Base-by-base conservation (phyloP, 2,329 filamentous ascomycete genomes). In the Amauroascus niger region DNA sequence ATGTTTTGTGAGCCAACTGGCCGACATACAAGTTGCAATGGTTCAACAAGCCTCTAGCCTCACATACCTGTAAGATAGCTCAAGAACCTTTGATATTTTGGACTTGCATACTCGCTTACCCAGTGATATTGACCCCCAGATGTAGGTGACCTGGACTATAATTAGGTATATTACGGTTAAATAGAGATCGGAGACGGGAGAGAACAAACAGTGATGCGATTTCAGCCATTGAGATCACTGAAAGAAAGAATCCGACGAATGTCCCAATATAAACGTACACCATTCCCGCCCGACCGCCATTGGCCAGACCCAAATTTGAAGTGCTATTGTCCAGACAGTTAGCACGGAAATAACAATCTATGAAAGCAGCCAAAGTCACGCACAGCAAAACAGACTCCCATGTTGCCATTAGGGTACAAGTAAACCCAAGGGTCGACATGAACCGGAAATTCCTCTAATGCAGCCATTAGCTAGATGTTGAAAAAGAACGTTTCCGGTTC, bases 81-180 rank as follows among this genome's bases (percentile, higher is more conserved):
- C 1, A 77, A 63, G 39, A 71, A 68, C 33, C 70, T 73, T 52
- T 74, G 71, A 39, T 59, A 67, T 14, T 59, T 62, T 6, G 59
- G 63, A 2, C 65, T 65, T 13, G 67, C 67, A 40, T 70, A 62
- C 7, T 63, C 60, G 24, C 63, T 64, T 1, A 69, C 71, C 70
- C 70, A 74, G 54, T 72, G 69, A 57, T 74, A 73, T 55, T 73
- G 71, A 6, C 69, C 71, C 6, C 69, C 71, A 1, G 70, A 70
- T n/a, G 71, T 65, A 8, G 70, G 47, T 22, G 52, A 50, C 30
- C 44, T 54, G 16, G 33, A 32, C 13, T 30, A 1, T 26, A 3
- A 26, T 49, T 28, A 43, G 52, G 14, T n/a, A 9, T 5, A 6
- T 11, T 30, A 30, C 5, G 26, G 26, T 37, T 22, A 35, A 39